Evolutionary conservation across 2,329 filamentous ascomycete species (phyloP), one percentile per base, ranked within the genome.

Genomic region (Calonectria montana): DNA sequence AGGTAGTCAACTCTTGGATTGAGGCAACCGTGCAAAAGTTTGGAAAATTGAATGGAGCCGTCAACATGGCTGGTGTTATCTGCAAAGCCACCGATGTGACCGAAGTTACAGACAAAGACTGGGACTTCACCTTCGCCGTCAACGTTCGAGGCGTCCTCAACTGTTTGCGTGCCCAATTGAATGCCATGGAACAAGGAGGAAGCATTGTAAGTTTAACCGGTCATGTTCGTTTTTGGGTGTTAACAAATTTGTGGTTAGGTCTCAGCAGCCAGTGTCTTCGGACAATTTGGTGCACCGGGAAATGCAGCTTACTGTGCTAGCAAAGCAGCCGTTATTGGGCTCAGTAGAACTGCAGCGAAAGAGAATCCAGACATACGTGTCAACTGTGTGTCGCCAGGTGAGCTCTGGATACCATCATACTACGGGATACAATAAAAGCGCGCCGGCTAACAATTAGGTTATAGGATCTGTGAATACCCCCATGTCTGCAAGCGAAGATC

Each of bases 121-220:
- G 85, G 85, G 82, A 85, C 47, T 78, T 79, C 31, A 79, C 85
- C 18, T 77, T 88, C 65, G 75, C 78, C 2, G 84, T 88, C 12
- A 89, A 89, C 74, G 70, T 85, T 9, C 83, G 78, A 9, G 88
- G 89, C 6, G 79, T 87, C 31, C 87, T 89, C 79, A 85, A 88
- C 62, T 89, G 87, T 70, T 71, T 91, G 70, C 81, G 87, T 18
- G 85, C 86, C n/a, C 78, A 90, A 75, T 70, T 90, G 13, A 81
- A 79, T 75, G 81, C 53, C 0, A 77, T 15, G 69, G 70, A n/a
- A 6, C 48, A 80, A 82, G 73, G 75, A 0, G 72, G 69, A 1
- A 76, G 75, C 23, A 77, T 77, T 4, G 74, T 77, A 23, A 35
- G 69, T 21, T 8, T 2, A 4, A 2, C 13, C 12, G 3, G 4